Evolutionary conservation across 768 basidiomycete genomes (phyloP), one percentile per base, ranked within the genome.

Genomic region (Hirschioporus abietinus): DNA sequence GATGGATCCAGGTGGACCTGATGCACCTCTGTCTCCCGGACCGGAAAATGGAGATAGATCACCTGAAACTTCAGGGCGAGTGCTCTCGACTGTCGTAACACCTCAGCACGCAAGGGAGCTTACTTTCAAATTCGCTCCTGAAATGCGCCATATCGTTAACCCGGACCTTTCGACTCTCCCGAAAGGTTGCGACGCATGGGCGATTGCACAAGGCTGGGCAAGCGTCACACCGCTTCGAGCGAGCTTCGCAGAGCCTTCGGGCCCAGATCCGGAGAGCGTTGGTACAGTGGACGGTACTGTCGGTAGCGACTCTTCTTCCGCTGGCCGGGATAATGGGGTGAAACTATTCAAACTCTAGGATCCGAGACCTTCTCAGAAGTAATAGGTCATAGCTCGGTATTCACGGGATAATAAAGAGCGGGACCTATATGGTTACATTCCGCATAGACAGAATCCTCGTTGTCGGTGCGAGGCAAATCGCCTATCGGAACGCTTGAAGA

Each of bases 181-280:
- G 1, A 78, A 84, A 23, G 94, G 92, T 2, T 87, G 91, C 10
- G 95, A 97, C 75, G 87, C 85, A 0, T 93, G 91, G 91, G 93
- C 91, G 18, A 78, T 95, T 35, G 78, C 81, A 66, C 81, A 86
- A 66, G 91, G 89, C 5, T 85, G 80, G 70, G 88, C 85, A 35
- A 91, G 90, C 69, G 87, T 95, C 1, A 93, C 93, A 25, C 92
- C 93, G 4, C 76, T 95, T 65, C 82, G 86, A 65, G 88, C 93
- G 18, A 80, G 83, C 66, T 94, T 93, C 72, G 91, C 85, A 9
- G 91, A 93, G 73, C 86, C 88, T 1, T 62, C 61, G n/a, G 69
- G 70, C 15, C 71, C 72, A 65, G 69, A 73, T 30, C 64, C 68
- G 35, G 58, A 71, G 68, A 68, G 73, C 60, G 62, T 71, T 64